phyloP scores from a whole-genome alignment of 495 filamentous ascomycete genomes.

The Hamigera avellanea region DNA sequence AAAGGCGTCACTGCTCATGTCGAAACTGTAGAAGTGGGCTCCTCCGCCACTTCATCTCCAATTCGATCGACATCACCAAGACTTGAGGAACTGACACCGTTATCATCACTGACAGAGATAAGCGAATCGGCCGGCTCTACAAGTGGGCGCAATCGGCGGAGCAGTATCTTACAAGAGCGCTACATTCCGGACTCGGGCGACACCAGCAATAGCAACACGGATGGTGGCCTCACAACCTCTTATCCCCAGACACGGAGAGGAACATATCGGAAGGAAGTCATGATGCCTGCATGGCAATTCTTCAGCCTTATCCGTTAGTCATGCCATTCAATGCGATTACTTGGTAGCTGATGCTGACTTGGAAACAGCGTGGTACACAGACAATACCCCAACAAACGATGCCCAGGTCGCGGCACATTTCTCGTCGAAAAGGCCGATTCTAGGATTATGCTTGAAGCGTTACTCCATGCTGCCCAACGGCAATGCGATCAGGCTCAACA shows the following conservation, averaged over 20 bases:
- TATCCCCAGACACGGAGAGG: slow-evolving; percentile 24
- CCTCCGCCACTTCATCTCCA: slow-evolving; percentile 30
- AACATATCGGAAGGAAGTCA: slow-evolving; percentile 63
- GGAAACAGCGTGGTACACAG: slow-evolving; percentile 46
- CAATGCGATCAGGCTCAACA: slow-evolving; percentile 54
- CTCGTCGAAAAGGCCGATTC: slow-evolving; percentile 60
- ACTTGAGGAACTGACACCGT: slow-evolving; percentile 18
- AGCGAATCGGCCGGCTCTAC: slow-evolving; percentile 10
- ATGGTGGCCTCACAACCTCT: slow-evolving; percentile 2
- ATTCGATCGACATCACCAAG: slow-evolving; percentile 20
- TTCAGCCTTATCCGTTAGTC: slow-evolving; percentile 73
- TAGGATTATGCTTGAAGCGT: slow-evolving; percentile 86
- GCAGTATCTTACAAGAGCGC: slow-evolving; percentile 53
- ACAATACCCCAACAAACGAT: slow-evolving; percentile 59
- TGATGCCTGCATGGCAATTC: slow-evolving; percentile 98
- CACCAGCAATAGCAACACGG: slow-evolving; percentile 21
- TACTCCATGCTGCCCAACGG: slow-evolving; percentile 69
- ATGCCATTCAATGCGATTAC: background rate
- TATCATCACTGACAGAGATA: slow-evolving; percentile 19
- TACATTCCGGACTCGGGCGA: slow-evolving; percentile 36
- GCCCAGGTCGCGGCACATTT: slow-evolving; percentile 64
- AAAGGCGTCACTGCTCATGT: slow-evolving; percentile 43
- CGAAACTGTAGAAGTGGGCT: slow-evolving; percentile 46
- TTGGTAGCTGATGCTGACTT: slow-evolving; percentile 21
- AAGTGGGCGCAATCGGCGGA: slow-evolving; percentile 27